Base-by-base conservation (phyloP, 163 green algal genomes). In the Chlamydomonas reinhardtii region DNA sequence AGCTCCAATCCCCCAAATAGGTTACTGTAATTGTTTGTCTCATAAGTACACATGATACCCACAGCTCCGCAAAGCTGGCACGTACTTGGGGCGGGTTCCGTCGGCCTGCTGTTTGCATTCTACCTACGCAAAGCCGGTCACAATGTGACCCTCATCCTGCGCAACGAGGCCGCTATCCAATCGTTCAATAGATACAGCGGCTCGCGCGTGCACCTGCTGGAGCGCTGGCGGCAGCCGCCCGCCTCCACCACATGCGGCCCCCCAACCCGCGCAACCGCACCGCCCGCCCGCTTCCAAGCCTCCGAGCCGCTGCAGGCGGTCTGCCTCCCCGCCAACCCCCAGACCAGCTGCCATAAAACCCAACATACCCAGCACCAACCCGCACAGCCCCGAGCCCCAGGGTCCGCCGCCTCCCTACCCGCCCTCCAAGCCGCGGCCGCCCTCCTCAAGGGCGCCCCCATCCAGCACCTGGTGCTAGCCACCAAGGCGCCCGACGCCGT, bases 41-140 rank as follows among this genome's bases (percentile, higher is more conserved):
- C n/a, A 48, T 48, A 5, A 48, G 8, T 48, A 14, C 39, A 56
- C 17, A 56, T 56, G 48, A 56, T 14, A 56, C 48, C 48, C 48
- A 56, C 48, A 22, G 48, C 48, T 56, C 48, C 48, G 9, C 48
- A 56, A 56, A 12, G 48, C 27, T 70, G 68, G 68, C 87, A 93
- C 39, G 32, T 92, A 0, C 64, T 94, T 0, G 91, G 89, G 11
- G 84, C 75, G 22, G 91, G 91, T 24, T 86, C 73, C 12, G 73
- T 94, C 3, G 89, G 91, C 17, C 64, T 84, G 0, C 74, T 94
- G 1, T 85, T 88, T n/a, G 87, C 78, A 17, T 79, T 86, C 35
- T 74, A 89, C 48, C 70, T 92, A 2, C 74, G 76, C n/a, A 37
- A 65, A 19, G 61, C 52, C 27, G 84, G 77, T 14, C n/a, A 86